phyloP scores from a whole-genome alignment of 108 stramenopile genomes.

The Nitzschia palea region DNA sequence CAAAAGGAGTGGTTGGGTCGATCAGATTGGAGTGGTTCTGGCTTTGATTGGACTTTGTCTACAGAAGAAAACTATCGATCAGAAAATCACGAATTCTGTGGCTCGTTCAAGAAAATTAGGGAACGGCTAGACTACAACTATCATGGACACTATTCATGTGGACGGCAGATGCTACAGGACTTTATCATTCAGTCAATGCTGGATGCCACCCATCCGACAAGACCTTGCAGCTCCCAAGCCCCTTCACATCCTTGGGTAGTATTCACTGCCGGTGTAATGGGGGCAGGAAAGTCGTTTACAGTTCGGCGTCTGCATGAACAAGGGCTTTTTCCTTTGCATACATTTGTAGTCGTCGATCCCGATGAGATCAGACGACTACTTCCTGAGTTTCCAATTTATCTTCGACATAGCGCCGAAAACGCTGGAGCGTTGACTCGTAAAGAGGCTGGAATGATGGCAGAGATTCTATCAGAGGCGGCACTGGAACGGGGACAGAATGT shows the following conservation, averaged over 20 bases:
- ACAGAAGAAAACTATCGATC: slow-evolving; percentile 34
- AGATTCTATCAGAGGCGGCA: slow-evolving; percentile 63
- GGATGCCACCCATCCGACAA: neutral
- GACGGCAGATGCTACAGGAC: slow-evolving; percentile 53
- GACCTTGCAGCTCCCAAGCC: slow-evolving; percentile 3
- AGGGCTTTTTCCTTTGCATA: slow-evolving; percentile 60
- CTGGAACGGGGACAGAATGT: slow-evolving; percentile 66
- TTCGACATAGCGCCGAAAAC: slow-evolving; percentile 27
- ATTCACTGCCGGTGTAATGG: slow-evolving; percentile 88
- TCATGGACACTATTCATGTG: slow-evolving; percentile 40
- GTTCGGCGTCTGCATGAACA: slow-evolving; percentile 42
- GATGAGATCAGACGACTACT: slow-evolving; percentile 64
- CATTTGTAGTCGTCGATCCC: slow-evolving; percentile 72
- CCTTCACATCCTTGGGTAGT: slow-evolving; percentile 48
- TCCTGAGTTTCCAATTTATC: slow-evolving; percentile 62
- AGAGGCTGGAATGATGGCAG: slow-evolving; percentile 72
- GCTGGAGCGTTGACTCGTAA: slow-evolving; percentile 67
- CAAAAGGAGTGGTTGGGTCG: neutral
- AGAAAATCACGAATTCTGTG: slow-evolving; percentile 11
- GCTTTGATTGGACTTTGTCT: slow-evolving; percentile 24
- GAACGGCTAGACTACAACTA: slow-evolving; percentile 43
- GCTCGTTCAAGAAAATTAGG: slow-evolving; percentile 31
- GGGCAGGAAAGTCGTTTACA: slow-evolving; percentile 79
- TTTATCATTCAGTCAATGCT: slow-evolving; percentile 32
- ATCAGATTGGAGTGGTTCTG: neutral